Conservation (phyloP, 768 basidiomycete genomes). For the Calocybe cyanea region DNA sequence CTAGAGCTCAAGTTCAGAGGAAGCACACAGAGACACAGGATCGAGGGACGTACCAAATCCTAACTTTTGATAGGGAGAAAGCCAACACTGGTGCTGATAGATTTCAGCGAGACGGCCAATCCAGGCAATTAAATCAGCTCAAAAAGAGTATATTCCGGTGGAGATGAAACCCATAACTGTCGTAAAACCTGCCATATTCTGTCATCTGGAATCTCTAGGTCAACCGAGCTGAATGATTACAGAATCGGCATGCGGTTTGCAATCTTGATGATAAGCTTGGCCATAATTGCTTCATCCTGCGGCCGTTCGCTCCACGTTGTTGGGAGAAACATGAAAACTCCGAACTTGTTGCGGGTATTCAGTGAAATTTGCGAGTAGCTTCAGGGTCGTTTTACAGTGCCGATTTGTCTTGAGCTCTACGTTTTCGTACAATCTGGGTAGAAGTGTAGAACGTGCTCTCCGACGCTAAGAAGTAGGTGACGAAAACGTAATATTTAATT, state of each 20-base stretch:
- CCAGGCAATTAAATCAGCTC: neutral
- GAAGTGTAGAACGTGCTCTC: slow-evolving; percentile 21
- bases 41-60: slow-evolving; percentile 27
- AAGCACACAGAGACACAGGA: neutral
- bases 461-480: slow-evolving; percentile 22
- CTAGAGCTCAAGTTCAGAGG: slow-evolving; percentile 17
- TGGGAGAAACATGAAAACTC: slow-evolving; percentile 27
- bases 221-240: slow-evolving; percentile 34
- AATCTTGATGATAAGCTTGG: slow-evolving; percentile 25
- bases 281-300: slow-evolving; percentile 27
- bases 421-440: slow-evolving; percentile 26
- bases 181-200: slow-evolving; percentile 30
- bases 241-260: slow-evolving; percentile 20
- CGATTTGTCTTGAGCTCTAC: slow-evolving; percentile 33
- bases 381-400: slow-evolving; percentile 27
- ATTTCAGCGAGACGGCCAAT: slow-evolving; percentile 29
- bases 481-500: neutral
- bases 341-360: slow-evolving; percentile 26
- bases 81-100: slow-evolving; percentile 32
- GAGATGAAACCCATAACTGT: slow-evolving; percentile 20
- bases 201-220: slow-evolving; percentile 32
- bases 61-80: slow-evolving; percentile 26
- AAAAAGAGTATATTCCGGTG: neutral
- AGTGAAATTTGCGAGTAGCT: slow-evolving; percentile 45
- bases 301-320: slow-evolving; percentile 30